Evolutionary conservation across 192 early-diverging fungal species (phyloP), one percentile per base, ranked within the genome.

Genomic region (Backusella mclennaniae): DNA sequence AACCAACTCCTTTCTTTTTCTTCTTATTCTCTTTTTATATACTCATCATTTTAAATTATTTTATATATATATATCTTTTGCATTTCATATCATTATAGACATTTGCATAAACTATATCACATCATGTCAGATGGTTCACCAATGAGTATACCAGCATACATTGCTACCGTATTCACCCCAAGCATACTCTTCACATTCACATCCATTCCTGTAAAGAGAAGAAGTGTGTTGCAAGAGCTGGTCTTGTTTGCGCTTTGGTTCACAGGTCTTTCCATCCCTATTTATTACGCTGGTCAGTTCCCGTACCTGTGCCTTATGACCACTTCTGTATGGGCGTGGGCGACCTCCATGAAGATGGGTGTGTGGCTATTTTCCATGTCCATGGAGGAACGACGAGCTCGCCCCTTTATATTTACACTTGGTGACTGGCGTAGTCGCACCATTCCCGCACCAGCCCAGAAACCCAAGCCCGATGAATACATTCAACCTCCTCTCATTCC

Each of bases 201-300:
- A 9, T 75, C 74, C 7, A 21, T 75, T 31, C 74, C 74, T 46
- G 67, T 69, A 19, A 75, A 75, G 42, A 35, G 9, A 36, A 19
- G 66, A 31, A 29, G n/a, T 2, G 6, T 36, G 1, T 11, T 67
- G 0, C 74, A 75, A 75, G 74, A 75, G 29, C 8, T 42, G 8
- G 5, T 52, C 1, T 21, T 75, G 15, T 26, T 23, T 11, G 17
- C n/a, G 15, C 42, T 41, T 19, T 75, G 74, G 74, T 14, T 75
- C 33, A 26, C 59, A 0, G 66, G 39, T 4, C 23, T 75, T 6
- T 33, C 67, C 1, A 75, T 69, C 12, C 74, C 74, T 8, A 67
- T 75, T 29, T 75, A 75, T 46, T 68, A 67, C 49, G 74, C 74
- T 12, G 74, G 74, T 11, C 74, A 75, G 17, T 68, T 68, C 9